Conservation (phyloP, 2,329 filamentous ascomycete genomes). For the Boeremia lycopersici region DNA sequence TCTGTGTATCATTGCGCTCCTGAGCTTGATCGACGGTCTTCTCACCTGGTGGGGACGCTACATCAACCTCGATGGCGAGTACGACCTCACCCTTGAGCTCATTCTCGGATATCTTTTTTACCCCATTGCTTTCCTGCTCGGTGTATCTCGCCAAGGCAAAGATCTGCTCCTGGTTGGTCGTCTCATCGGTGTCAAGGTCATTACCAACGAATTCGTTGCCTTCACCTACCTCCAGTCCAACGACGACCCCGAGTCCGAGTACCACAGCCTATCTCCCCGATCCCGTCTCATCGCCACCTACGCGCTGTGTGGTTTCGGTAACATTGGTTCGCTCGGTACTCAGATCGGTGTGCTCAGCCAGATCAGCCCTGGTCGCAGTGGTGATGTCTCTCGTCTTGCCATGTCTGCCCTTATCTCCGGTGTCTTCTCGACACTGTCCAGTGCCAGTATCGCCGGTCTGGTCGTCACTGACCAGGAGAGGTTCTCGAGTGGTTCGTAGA, state of each 20-base stretch:
- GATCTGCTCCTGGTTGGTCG: constrained; percentile 73
- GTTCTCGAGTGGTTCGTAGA: constrained; percentile 29
- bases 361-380: constrained; percentile 74
- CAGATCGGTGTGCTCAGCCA: constrained; percentile 88
- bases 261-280: constrained; percentile 67
- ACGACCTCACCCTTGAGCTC: constrained; percentile 73
- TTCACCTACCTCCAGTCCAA: constrained; percentile 63
- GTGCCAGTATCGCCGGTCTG: constrained; percentile 64
- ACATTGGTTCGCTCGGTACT: constrained; percentile 85
- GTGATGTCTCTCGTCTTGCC: constrained; percentile 77
- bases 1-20: constrained; percentile 81
- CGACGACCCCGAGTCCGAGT: constrained; percentile 53
- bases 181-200: constrained; percentile 83
- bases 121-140: constrained; percentile 79
- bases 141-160: constrained; percentile 66
- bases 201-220: constrained; percentile 84
- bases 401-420: constrained; percentile 79
- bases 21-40: constrained; percentile 75
- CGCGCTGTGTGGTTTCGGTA: constrained; percentile 76
- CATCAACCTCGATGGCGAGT: constrained; percentile 70
- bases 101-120: constrained; percentile 80
- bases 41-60: constrained; percentile 85
- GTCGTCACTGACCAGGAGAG: constrained; percentile 55
- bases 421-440: constrained; percentile 78
- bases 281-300: constrained; percentile 85